A percentile compares a stretch with the other conserved stretches of the same genome.
Evolutionary conservation across 768 basidiomycete genomes (phyloP).

Genomic region (Leccinum longicurvipes): DNA sequence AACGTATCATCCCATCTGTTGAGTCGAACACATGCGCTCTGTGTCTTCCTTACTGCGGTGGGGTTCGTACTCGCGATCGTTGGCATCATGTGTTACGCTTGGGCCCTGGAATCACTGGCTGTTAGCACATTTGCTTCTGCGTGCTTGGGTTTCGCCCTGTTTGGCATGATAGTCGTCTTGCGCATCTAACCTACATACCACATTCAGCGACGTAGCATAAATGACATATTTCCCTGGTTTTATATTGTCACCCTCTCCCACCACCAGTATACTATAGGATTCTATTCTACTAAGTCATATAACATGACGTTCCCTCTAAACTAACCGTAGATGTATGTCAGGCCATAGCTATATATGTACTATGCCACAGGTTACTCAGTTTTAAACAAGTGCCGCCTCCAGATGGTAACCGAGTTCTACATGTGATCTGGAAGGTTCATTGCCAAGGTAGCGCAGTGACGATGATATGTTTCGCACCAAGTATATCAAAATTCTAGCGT

Average conservation of each 20-base stretch:
- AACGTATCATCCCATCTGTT: constrained; percentile 44
- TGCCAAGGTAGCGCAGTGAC: not conserved
- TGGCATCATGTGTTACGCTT: constrained; percentile 51
- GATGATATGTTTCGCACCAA: not conserved
- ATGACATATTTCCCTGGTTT: no score
- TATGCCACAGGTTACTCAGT: no score
- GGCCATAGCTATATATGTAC: no score
- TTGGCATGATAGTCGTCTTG: constrained; percentile 18
- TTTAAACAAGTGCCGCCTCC: no score
- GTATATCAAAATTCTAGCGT: no score
- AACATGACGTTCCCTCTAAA: not conserved
- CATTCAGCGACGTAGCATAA: not conserved
- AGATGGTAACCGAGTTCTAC: no score
- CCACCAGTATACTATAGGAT: not conserved
- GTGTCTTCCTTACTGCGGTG: constrained; percentile 41
- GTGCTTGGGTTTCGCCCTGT: constrained; percentile 37
- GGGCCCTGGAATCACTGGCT: constrained; percentile 44
- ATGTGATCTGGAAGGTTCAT: no score
- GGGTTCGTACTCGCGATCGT: constrained; percentile 52
- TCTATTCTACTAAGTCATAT: not conserved
- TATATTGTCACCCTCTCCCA: not conserved
- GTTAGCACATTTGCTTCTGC: constrained; percentile 44
- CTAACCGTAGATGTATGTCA: not conserved
- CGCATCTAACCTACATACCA: not conserved
- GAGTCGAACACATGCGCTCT: constrained; percentile 46